Evolutionary conservation across 176 grass and related monocot species (phyloP).

Genomic region (maize (Zea mays)): Zm-B73-REFERENCE-NAM-5.0 NC_050098.1:233067501-233068000

Average conservation of each 20-base stretch:
- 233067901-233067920: neutral
- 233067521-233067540: constrained; percentile 46
- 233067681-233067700: constrained; percentile 49
- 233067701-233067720: constrained; percentile 54
- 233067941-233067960: too few relatives aligned
- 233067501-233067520: constrained; percentile 44
- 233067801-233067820: constrained; percentile 9
- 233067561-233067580: neutral
- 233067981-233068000: too few relatives aligned
- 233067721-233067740: constrained; percentile 47
- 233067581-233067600: neutral
- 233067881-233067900: neutral
- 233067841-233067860: neutral
- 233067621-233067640: neutral
- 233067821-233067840: neutral
- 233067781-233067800: neutral
- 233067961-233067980: too few relatives aligned
- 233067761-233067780: neutral
- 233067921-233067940: neutral
- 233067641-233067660: neutral
- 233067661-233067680: constrained; percentile 26
- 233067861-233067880: neutral
- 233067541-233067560: constrained; percentile 43
- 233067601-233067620: neutral
- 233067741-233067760: constrained; percentile 11